Base-by-base conservation (phyloP, 1,284 basidiomycete genomes). In the Trametes hirsuta region DNA sequence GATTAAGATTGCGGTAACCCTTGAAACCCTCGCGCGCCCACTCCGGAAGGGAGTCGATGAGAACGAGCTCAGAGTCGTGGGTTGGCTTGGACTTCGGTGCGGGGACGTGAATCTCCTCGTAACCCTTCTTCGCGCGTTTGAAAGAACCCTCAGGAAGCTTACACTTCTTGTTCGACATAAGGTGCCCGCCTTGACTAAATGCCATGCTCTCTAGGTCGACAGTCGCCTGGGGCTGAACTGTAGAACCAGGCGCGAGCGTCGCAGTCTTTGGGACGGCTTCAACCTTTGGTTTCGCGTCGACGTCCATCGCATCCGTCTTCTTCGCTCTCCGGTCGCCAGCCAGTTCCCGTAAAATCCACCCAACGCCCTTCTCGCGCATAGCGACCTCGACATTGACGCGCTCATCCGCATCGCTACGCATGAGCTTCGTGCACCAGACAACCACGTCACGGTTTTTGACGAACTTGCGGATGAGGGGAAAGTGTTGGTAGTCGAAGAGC, bases 81-180 rank as follows among this genome's bases (percentile, higher is more conserved):
- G 84, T 77, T 1, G 86, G 82, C 61, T 91, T 87, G 66, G 91
- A 87, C 77, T 95, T 95, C 3, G 96, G 96, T 2, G 94, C 91
- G 1, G 97, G 97, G 2, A 99, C 93, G 69, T 98, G 96, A 51
- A 99, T 97, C 76, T 99, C 97, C 75, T 99, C 97, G 75, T 95
- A 99, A 0, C 97, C 96, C 75, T 98, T 98, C 76, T 93, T 90
- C 34, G 93, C 87, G 35, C 96, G 90, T 79, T 99, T 99, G 85
- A 98, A 97, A 34, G 95, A 98, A 4, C 97, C 97, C 51, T 98
- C 94, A 0, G 97, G 97, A 5, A 99, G 87, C 71, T 96, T 97
- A 76, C 93, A 95, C 78, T 98, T 98, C 76, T 98, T 97, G 78
- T 98, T 97, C 21, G 95, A 94, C 93, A 98, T 99, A 64, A 98